Base-by-base conservation (phyloP, 371 early-diverging fungal genomes). In the Syncephalastrum monosporum region DNA sequence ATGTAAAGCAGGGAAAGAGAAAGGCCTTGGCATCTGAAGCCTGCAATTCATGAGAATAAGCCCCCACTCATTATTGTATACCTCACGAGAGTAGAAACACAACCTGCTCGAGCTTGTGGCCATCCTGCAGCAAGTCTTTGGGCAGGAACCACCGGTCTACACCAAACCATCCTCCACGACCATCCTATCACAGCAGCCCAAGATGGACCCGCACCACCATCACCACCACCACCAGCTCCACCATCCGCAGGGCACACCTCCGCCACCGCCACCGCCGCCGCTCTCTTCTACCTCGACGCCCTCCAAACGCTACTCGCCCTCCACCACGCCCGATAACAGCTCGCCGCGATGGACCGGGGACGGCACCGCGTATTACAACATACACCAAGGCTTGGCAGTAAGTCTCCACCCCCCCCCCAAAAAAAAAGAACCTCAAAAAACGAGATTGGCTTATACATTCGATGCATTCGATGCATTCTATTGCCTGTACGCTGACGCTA, bases 81-180 rank as follows among this genome's bases (percentile, higher is more conserved):
- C 2, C 21, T 21, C 2, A 21, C 21, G 21, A 21, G 21, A 21
- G 21, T 21, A 83, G 86, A 78, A 82, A 56, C 80, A 83, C 50
- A 87, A 80, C 46, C 67, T 92, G 33, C 63, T 81, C 44, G 79
- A 85, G 16, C 72, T 91, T 17, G 75, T 91, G 42, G 72, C 79
- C 19, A 79, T 86, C 47, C 66, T 92, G 43, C 91, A 91, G 62
- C 78, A 75, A 25, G 75, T 90, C 14, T 93, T 93, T 74, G 74
- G 82, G 0, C 75, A 75, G 47, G 91, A 91, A 58, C 92, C 93
- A 25, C 93, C 93, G 17, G 91, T 91, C 8, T 91, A 89, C 59
- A 82, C 90, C 27, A 87, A 85, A 57, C 53, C 61, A 1, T 53
- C 55, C n/a, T 59, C 65, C 15, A 47, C 50, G 16, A 25, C 48